Percentiles rank a stretch among this genome's conserved stretches.
Conservation (phyloP, 805 yeast genomes). For the Starmerella sp. region DNA sequence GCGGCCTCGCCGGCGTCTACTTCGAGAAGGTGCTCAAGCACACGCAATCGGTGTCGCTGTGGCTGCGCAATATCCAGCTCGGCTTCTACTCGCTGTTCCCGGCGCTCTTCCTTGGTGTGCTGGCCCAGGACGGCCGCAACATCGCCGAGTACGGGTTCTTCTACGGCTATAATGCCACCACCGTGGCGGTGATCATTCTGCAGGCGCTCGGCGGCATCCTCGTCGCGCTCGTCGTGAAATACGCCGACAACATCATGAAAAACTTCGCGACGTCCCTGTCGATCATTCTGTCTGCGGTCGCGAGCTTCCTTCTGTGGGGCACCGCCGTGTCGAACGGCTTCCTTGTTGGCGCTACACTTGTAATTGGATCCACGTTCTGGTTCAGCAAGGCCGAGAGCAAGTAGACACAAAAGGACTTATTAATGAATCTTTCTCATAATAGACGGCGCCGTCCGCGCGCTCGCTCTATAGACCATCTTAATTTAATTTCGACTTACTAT, state of each 20-base stretch:
- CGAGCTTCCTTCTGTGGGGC: conserved; percentile 30
- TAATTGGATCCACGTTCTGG: conserved; percentile 31
- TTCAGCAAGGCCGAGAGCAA: conserved; percentile 24
- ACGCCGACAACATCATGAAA: conserved; percentile 35
- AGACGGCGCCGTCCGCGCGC: too few species aligned
- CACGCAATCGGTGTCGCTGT: conserved; percentile 28
- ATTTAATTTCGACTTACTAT: too few species aligned
- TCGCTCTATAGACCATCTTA: too few species aligned
- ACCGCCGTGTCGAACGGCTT: conserved; percentile 30
- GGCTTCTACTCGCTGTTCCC: conserved; percentile 33
- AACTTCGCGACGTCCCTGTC: conserved; percentile 35
- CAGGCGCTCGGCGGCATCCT: conserved; percentile 35
- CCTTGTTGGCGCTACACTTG: conserved; percentile 30
- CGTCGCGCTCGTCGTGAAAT: conserved; percentile 35
- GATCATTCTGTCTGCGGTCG: conserved; percentile 32
- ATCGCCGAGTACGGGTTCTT: conserved; percentile 32
- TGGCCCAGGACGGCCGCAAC: conserved; percentile 29
- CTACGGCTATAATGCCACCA: conserved; percentile 32
- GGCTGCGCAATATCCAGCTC: conserved; percentile 35
- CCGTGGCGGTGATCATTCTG: conserved; percentile 31
- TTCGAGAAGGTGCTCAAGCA: conserved; percentile 35
- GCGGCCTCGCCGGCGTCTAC: conserved; percentile 36
- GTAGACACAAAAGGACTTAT: not conserved
- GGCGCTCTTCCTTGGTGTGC: conserved; percentile 31
- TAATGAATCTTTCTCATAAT: not conserved